Percentiles rank a stretch among this genome's conserved stretches.
These are phyloP conservation scores for Glutinoglossum americanum DNA, from an alignment of 495 filamentous ascomycete genomes.

Conservation along the genomic window DNA sequence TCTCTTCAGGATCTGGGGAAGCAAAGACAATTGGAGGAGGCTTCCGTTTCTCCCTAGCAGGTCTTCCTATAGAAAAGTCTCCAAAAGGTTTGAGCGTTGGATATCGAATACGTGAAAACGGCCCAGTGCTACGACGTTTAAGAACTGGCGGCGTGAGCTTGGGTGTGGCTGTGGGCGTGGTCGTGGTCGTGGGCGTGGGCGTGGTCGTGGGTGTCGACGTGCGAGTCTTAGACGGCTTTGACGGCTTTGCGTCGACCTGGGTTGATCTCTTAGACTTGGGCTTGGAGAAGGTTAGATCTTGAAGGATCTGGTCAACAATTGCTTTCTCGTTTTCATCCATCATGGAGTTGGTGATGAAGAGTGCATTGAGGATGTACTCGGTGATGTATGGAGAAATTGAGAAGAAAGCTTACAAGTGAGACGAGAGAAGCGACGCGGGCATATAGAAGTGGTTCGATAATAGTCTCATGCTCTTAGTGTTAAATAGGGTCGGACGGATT, in stretches of 20 bases:
- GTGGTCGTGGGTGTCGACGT: too few species aligned
- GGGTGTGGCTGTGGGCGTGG: too few species aligned
- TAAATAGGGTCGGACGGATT: neutral
- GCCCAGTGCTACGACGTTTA: neutral
- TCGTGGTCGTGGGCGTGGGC: too few species aligned
- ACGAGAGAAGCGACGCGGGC: neutral
- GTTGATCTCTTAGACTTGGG: neutral
- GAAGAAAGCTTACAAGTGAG: neutral
- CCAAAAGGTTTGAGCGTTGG: neutral
- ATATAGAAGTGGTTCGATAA: neutral
- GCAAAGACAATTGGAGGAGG: neutral
- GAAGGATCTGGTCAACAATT: neutral
- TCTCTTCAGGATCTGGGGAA: neutral
- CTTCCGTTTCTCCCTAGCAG: neutral
- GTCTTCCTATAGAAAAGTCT: neutral
- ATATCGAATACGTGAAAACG: neutral
- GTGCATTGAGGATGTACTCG: neutral
- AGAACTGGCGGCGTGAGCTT: neutral
- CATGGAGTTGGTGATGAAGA: neutral
- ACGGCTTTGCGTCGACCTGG: neutral
- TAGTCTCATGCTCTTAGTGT: neutral
- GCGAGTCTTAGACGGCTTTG: neutral
- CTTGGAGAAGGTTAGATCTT: neutral
- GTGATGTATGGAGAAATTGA: neutral
- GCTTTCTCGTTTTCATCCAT: neutral